phyloP scores from a whole-genome alignment of 2,329 filamentous ascomycete species.

The Amauroascus verrucosus region DNA sequence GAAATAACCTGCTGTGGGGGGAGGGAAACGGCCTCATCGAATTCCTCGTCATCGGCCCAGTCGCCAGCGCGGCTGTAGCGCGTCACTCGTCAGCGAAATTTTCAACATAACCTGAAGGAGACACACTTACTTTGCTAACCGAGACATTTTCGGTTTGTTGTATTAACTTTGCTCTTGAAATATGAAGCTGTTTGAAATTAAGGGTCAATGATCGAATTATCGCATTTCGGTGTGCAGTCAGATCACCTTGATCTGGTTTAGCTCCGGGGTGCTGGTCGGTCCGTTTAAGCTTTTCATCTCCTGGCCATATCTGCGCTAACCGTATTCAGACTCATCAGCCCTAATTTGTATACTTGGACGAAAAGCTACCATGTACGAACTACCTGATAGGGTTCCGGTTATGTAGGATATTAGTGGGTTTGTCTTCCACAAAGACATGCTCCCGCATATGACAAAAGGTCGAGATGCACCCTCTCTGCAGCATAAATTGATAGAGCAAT shows the following conservation, averaged over 20 bases:
- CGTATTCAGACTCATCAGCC: not conserved
- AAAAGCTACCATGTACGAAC: too few species aligned
- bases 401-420: too few species aligned
- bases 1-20: conserved; percentile 79
- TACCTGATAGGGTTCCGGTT: too few species aligned
- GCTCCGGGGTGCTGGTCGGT: conserved; percentile 1
- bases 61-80: conserved; percentile 38
- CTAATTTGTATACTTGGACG: conserved; percentile 5
- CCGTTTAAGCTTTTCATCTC: conserved; percentile 3
- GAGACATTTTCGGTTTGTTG: conserved; percentile 4
- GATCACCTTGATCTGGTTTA: conserved; percentile 6
- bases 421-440: too few species aligned
- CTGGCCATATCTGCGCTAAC: not conserved
- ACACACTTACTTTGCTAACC: conserved; percentile 7
- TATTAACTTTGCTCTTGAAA: not conserved
- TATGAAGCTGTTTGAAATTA: conserved; percentile 2
- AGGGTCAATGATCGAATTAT: conserved; percentile 1
- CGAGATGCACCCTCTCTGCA: too few species aligned
- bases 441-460: too few species aligned
- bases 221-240: conserved; percentile 12
- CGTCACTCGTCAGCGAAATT: not conserved
- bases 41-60: conserved; percentile 87
- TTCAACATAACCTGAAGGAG: not conserved
- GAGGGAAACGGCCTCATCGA: conserved; percentile 75
- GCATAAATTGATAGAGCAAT: too few species aligned